Conservation (phyloP, 306 rosid genomes). For the Quercus mongolica region DNA sequence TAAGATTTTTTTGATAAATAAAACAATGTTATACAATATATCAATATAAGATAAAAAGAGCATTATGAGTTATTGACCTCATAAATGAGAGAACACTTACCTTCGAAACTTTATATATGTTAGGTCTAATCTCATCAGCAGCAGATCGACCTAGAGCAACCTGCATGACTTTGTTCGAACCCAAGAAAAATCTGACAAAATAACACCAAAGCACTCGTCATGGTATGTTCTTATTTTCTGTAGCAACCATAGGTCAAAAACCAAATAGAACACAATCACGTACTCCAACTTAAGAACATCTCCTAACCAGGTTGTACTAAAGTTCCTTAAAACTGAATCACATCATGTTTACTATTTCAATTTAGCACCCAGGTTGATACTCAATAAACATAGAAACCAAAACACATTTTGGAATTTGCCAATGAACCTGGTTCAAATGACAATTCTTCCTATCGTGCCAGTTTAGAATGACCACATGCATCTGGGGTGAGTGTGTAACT, state of each 20-base stretch:
- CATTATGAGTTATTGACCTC: not conserved
- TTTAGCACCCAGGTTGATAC: not conserved
- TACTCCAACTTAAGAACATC: not conserved
- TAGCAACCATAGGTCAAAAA: not conserved
- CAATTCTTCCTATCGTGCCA: no score
- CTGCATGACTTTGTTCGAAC: conserved; percentile 97
- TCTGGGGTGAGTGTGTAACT: no score
- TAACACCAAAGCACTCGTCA: not conserved
- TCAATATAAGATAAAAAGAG: not conserved
- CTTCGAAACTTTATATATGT: conserved; percentile 75
- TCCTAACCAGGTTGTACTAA: not conserved
- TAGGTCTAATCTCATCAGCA: conserved; percentile 60
- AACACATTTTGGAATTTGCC: not conserved
- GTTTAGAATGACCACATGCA: no score
- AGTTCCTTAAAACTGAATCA: not conserved
- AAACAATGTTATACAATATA: no score
- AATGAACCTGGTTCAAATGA: no score
- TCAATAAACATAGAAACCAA: not conserved
- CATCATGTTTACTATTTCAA: not conserved
- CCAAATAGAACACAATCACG: not conserved
- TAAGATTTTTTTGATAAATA: no score
- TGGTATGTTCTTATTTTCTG: not conserved
- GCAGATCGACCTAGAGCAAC: conserved; percentile 74
- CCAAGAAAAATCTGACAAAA: conserved; percentile 67
- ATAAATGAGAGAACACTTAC: conserved; percentile 20